Base-by-base conservation (phyloP, 345 rosid species). In the Lumnitzera racemosa region DNA sequence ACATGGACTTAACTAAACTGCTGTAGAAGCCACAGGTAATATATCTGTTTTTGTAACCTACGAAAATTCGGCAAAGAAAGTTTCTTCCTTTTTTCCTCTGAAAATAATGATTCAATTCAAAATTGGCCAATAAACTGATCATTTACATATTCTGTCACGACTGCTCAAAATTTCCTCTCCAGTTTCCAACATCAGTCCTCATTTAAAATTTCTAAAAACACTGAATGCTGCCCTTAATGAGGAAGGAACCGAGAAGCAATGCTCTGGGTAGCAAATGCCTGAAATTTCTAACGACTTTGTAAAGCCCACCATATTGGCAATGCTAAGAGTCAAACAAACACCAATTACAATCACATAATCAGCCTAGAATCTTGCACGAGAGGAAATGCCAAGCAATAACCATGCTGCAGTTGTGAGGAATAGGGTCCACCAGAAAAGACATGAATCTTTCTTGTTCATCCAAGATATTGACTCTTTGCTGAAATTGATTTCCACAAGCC, bases 371-470 rank as follows among this genome's bases (percentile, higher is more conserved):
- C 88, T 82, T 73, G 84, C 77, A 36, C 84, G 79, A 47, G 95
- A 87, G 70, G 84, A 87, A 66, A 87, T 80, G 67, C 82, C 95
- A 55, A 84, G 88, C 58, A 87, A 66, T 61, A 83, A 24, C 95
- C 95, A 87, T 9, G 78, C 75, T 49, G 58, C 76, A 0, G 95
- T 90, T 5, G 43, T 36, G 43, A 87, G 73, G 73, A 84, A 87
- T 52, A 87, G 84, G 31, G 86, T 87, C 95, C 95, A 87, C 95
- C 95, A 87, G 66, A 87, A 87, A 36, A 87, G 72, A 90, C 95
- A 87, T 7, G 95, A 79, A 64, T 84, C 95, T 65, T 87, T 87
- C 75, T 82, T 87, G 80, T 84, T 87, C 74, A 87, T 75, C 52
- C 90, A 77, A 14, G 90, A 78, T 80, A 87, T 64, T 27, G 90